Evolutionary conservation across 148 eudicot genomes (phyloP).

Genomic region (Bassia scoparia): DNA sequence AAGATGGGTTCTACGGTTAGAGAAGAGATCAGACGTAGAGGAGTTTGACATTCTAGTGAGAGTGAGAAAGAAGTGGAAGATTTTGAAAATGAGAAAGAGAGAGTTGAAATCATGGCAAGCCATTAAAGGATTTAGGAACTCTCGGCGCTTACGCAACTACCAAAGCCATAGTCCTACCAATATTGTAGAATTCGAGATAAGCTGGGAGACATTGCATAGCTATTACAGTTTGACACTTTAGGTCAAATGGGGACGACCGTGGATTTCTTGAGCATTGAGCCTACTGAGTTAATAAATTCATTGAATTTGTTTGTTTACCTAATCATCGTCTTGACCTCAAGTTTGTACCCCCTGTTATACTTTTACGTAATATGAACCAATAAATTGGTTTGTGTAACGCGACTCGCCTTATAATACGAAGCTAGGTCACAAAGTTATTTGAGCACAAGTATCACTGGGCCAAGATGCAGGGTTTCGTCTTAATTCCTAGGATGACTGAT

Average conservation of each 20-base stretch:
- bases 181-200: too few species aligned
- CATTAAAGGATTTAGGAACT: too few species aligned
- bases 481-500: background rate
- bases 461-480: background rate
- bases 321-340: background rate
- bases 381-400: conserved; percentile 1
- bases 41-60: too few species aligned
- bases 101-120: too few species aligned
- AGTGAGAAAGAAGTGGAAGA: too few species aligned
- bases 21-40: too few species aligned
- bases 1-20: too few species aligned
- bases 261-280: background rate
- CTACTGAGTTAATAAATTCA: background rate
- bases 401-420: background rate
- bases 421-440: background rate
- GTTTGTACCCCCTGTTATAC: background rate
- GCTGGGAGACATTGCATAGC: too few species aligned
- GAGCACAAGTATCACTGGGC: background rate
- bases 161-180: too few species aligned
- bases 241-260: background rate
- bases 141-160: too few species aligned
- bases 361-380: background rate
- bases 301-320: background rate
- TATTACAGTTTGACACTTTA: too few species aligned
- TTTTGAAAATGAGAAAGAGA: too few species aligned